A percentile compares a stretch with the other conserved stretches of the same genome.
Evolutionary conservation across 495 filamentous ascomycete genomes (phyloP).

Genomic region (Lepraria neglecta): DNA sequence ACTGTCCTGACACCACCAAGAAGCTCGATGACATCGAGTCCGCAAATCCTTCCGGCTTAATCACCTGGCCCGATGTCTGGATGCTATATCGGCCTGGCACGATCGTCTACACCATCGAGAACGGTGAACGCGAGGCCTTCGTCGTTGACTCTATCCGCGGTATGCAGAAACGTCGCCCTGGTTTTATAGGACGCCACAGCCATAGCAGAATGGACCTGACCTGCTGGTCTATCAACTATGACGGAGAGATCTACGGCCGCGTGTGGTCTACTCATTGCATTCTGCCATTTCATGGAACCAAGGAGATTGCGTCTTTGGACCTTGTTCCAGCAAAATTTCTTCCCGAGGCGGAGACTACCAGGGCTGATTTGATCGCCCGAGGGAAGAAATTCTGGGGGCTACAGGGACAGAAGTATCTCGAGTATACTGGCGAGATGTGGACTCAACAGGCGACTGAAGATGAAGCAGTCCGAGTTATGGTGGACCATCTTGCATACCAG

Average conservation of each 20-base stretch:
- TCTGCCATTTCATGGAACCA: slow-evolving; percentile 49
- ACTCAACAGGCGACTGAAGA: slow-evolving; percentile 16
- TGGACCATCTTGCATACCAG: slow-evolving; percentile 27
- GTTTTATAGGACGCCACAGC: not conserved
- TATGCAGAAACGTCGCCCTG: slow-evolving; percentile 12
- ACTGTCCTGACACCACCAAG: slow-evolving; percentile 13
- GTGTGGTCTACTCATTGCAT: slow-evolving; percentile 41
- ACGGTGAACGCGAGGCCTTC: slow-evolving; percentile 27
- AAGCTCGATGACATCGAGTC: slow-evolving; percentile 22
- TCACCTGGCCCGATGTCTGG: slow-evolving; percentile 22
- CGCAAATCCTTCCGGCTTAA: slow-evolving; percentile 13
- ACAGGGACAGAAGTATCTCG: slow-evolving; percentile 22
- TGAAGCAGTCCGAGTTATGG: slow-evolving; percentile 23
- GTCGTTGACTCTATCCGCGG: slow-evolving; percentile 25
- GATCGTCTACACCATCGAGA: slow-evolving; percentile 19
- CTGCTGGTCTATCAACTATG: slow-evolving; percentile 48
- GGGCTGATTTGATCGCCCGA: slow-evolving; percentile 14
- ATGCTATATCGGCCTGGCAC: slow-evolving; percentile 27
- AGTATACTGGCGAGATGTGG: slow-evolving; percentile 23
- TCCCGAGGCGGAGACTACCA: slow-evolving; percentile 11
- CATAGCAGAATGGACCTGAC: slow-evolving; percentile 22
- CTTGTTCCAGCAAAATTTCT: slow-evolving; percentile 24
- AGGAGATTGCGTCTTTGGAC: slow-evolving; percentile 46
- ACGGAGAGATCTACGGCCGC: slow-evolving; percentile 55
- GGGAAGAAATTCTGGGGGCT: slow-evolving; percentile 22